Conservation (phyloP, 306 rosid species). For the Alnus glutinosa region DNA sequence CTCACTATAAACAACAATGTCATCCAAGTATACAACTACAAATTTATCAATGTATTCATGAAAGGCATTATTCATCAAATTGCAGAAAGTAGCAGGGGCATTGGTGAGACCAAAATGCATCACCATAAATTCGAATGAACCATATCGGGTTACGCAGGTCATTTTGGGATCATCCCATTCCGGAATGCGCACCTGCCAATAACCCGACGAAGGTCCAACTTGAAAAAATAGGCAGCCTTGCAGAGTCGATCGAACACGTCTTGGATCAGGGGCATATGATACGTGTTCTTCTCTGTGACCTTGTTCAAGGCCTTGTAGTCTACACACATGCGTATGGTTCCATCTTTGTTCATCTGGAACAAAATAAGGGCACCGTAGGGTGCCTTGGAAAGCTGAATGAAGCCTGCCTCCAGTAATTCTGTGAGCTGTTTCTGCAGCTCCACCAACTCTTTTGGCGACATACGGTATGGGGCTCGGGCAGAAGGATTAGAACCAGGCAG, state of each 20-base stretch:
- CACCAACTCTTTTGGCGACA: too few species aligned
- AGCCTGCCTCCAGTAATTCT: too few species aligned
- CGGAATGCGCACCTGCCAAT: not conserved
- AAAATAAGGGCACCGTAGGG: not conserved
- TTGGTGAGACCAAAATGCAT: not conserved
- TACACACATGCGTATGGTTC: not conserved
- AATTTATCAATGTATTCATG: not conserved
- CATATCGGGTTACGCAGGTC: not conserved
- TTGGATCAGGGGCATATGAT: not conserved
- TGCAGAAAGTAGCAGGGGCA: slow-evolving; percentile 15
- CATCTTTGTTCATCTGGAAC: slow-evolving; percentile 7
- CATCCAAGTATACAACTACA: too few species aligned
- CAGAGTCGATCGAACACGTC: not conserved
- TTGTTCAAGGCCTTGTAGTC: not conserved
- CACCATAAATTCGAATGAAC: not conserved
- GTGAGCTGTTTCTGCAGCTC: too few species aligned
- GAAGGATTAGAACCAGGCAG: too few species aligned
- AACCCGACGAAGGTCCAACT: not conserved
- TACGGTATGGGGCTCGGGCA: too few species aligned
- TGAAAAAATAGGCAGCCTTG: not conserved
- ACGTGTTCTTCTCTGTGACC: slow-evolving; percentile 2
- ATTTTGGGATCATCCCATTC: slow-evolving; percentile 1
- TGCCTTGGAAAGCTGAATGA: not conserved
- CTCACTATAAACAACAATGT: too few species aligned
- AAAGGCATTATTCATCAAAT: not conserved